Evolutionary conservation across 805 yeast genomes (phyloP).

Genomic region (Metschnikowia rubicola): DNA sequence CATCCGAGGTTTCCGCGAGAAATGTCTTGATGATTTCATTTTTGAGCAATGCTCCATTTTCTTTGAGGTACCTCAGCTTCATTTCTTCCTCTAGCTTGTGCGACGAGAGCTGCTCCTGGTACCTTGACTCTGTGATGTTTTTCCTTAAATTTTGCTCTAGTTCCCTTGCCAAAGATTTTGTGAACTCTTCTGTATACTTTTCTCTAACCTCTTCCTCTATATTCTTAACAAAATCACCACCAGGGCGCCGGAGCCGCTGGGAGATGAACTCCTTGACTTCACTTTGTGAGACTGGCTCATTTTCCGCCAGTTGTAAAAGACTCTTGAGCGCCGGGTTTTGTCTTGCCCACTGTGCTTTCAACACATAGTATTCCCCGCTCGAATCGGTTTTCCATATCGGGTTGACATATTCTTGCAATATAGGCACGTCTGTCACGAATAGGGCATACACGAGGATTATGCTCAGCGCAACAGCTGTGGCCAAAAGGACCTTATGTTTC

Average conservation of each 20-base stretch:
- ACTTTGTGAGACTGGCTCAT: not conserved
- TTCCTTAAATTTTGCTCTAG: not conserved
- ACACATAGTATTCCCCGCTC: conserved; percentile 8
- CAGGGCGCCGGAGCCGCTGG: not conserved
- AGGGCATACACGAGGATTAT: not conserved
- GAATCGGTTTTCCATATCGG: conserved; percentile 6
- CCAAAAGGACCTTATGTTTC: not conserved
- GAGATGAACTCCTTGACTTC: conserved; percentile 4
- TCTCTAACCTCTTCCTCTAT: conserved; percentile 5
- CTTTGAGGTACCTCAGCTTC: conserved; percentile 6
- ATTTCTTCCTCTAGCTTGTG: conserved; percentile 8
- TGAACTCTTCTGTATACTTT: conserved; percentile 1
- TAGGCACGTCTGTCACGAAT: not conserved
- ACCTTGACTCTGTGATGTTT: not conserved
- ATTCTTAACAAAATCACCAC: not conserved
- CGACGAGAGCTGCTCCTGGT: not conserved
- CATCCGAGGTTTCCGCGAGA: conserved; percentile 9
- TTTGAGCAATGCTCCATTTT: conserved; percentile 8
- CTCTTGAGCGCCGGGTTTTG: not conserved
- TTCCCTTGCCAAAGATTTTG: not conserved
- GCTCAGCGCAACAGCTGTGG: conserved; percentile 1
- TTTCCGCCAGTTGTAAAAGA: not conserved
- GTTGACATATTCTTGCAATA: not conserved
- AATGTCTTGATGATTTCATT: conserved; percentile 6
- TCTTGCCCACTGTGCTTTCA: conserved; percentile 9